These are phyloP conservation scores for Trametes coccinea DNA, from an alignment of 768 basidiomycete species.

Conservation along the genomic window DNA sequence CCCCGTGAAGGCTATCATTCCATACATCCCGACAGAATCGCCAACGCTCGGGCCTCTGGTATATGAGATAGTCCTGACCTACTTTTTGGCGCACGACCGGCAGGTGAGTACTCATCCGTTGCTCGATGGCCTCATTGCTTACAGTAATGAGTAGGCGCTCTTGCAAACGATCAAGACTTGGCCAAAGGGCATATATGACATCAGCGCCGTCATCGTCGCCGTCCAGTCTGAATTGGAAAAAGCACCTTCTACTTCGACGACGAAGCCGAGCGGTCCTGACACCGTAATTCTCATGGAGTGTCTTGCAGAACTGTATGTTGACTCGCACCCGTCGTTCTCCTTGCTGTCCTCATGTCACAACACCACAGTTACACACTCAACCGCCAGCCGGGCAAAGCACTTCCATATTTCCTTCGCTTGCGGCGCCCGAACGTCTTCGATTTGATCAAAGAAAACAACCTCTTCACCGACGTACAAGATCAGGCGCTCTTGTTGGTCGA, in stretches of 20 bases:
- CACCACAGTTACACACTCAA: conserved; percentile 72
- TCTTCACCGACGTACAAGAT: conserved; percentile 94
- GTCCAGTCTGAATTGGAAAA: conserved; percentile 81
- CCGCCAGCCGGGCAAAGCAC: conserved; percentile 90
- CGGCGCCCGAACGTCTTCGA: conserved; percentile 90
- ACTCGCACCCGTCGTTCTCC: conserved; percentile 24
- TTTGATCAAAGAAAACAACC: conserved; percentile 88
- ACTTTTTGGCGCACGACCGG: conserved; percentile 80
- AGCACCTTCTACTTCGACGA: conserved; percentile 49
- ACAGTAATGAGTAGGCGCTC: conserved; percentile 52
- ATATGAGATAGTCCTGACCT: conserved; percentile 93
- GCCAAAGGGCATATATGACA: conserved; percentile 90
- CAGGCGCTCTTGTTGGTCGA: conserved; percentile 91
- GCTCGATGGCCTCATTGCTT: not conserved
- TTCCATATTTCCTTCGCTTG: conserved; percentile 86
- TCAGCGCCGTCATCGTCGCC: conserved; percentile 84
- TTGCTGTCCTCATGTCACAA: not conserved
- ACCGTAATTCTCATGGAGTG: conserved; percentile 86
- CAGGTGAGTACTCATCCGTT: conserved; percentile 43
- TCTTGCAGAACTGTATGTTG: conserved; percentile 76
- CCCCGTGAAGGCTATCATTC: conserved; percentile 71
- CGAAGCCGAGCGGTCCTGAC: conserved; percentile 43
- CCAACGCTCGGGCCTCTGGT: conserved; percentile 82
- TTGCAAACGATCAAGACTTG: conserved; percentile 80
- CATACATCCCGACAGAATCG: conserved; percentile 79